Evolutionary conservation across 257 asterid species (phyloP).

Genomic region (Anisodus tanguticus): DNA sequence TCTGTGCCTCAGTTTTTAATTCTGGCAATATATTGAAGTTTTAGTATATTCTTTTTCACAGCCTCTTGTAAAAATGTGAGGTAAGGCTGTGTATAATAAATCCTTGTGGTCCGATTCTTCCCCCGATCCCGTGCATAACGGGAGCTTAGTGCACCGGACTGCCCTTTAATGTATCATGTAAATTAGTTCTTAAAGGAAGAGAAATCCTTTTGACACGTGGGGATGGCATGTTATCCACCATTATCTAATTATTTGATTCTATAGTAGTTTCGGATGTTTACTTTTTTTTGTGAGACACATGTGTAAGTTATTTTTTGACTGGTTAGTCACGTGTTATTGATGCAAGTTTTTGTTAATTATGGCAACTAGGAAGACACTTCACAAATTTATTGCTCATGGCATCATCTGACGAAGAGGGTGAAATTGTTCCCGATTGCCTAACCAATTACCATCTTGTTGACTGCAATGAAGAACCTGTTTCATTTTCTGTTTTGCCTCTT

Average conservation of each 20-base stretch:
- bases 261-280: no score
- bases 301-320: not conserved
- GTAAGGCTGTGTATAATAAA: no score
- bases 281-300: not conserved
- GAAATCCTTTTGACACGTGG: not conserved
- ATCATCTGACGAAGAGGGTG: slow-evolving; percentile 78
- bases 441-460: slow-evolving; percentile 50
- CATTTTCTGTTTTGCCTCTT: slow-evolving; percentile 61
- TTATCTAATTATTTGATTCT: not conserved
- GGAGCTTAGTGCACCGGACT: no score
- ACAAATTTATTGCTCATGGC: slow-evolving; percentile 44
- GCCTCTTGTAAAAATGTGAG: no score
- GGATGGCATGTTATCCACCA: not conserved
- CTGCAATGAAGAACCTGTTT: slow-evolving; percentile 38
- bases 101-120: no score
- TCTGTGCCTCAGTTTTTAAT: not conserved
- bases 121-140: no score
- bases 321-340: not conserved
- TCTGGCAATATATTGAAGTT: not conserved
- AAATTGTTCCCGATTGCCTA: slow-evolving; percentile 49
- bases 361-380: slow-evolving; percentile 5
- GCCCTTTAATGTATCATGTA: not conserved
- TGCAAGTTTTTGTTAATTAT: slow-evolving; percentile 8
- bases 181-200: not conserved
- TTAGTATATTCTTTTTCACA: not conserved